Evolutionary conservation across 768 basidiomycete genomes (phyloP), one percentile per base, ranked within the genome.

Genomic region (Pleurotus pulmonarius): DNA sequence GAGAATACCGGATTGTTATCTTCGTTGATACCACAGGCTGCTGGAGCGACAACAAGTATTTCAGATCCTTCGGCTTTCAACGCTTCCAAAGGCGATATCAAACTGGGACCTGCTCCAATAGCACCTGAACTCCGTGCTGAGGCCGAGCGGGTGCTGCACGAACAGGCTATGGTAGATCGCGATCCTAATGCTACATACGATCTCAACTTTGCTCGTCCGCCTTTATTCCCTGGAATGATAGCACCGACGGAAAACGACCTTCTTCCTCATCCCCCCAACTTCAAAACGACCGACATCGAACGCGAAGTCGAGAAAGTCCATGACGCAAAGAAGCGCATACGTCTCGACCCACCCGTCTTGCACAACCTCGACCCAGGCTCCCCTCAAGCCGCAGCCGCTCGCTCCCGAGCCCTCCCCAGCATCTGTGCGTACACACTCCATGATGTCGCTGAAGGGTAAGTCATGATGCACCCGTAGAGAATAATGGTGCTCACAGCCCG

Each of bases 361-460:
- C 73, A 72, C 41, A 82, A 78, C 59, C 69, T 83, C 11, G 88
- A 90, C 65, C 68, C 69, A 34, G 79, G 78, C 61, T 82, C 83
- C 20, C 69, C 82, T 29, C 89, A 88, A 68, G 84, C 79, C 7
- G 71, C 74, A 52, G 69, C 81, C 29, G 66, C 78, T n/a, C 75
- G 83, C 56, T 78, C 86, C 1, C 79, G 85, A 12, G 88, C 87
- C 43, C 72, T 96, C 56, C 96, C 96, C 2, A 98, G 95, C 63
- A 86, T 98, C 54, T 97, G 96, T 62, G 86, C 92, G 5, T 98
- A 97, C 66, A 98, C 97, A 3, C 66, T 99, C 41, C 95, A 97
- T 67, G 94, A 98, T 64, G 85, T 90, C 1, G 86, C 87, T n/a
- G 96, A 98, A 74, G 92, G 93, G 96, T 97, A 66, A 64, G 88